Base-by-base conservation (phyloP, 2,329 filamentous ascomycete genomes). In the Metarhizium rileyi region DNA sequence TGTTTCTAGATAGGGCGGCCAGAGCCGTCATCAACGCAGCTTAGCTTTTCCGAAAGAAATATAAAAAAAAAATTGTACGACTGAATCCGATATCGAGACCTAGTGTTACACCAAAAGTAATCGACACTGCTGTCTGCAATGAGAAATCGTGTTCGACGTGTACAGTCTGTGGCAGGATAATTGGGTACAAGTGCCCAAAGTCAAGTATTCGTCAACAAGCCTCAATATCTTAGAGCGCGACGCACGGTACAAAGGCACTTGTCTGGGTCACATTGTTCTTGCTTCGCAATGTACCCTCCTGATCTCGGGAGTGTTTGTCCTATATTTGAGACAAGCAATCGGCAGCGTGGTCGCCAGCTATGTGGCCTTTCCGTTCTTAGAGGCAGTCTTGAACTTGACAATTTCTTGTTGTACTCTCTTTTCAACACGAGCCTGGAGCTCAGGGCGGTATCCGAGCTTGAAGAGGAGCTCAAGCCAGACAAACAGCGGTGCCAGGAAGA, bases 391-490 rank as follows among this genome's bases (percentile, higher is more conserved):
- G 64, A 90, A 84, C 67, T 89, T 93, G 57, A 80, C 76, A 56
- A 96, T 77, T 64, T 95, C 88, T 57, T 80, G 73, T 62, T 83
- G 70, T 3, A 96, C 87, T 35, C 78, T 81, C 64, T 83, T 82
- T 53, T 91, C 81, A 42, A 97, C 80, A 46, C 91, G 81, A 53
- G 78, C 77, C 70, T 91, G 89, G 57, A 98, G 74, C 66, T 95
- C 90, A 1, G 84, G 87, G 52, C 93, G 81, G 69, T 97, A 98
- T 45, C 93, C 93, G 46, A 94, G 79, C 61, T 77, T 82, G 73
- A 98, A 98, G 25, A 98, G 76, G 23, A 94, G 70, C 71, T 97
- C 90, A 59, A 98, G 85, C 87, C 93, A 98, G 51, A 97, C 91
- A 60, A 97, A 98, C 61, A 98, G 85, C 8, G 93, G 93, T 0